These are phyloP conservation scores for Saccharomycopsis sp. DNA, from an alignment of 805 yeast genomes.

Conservation along the genomic window DNA sequence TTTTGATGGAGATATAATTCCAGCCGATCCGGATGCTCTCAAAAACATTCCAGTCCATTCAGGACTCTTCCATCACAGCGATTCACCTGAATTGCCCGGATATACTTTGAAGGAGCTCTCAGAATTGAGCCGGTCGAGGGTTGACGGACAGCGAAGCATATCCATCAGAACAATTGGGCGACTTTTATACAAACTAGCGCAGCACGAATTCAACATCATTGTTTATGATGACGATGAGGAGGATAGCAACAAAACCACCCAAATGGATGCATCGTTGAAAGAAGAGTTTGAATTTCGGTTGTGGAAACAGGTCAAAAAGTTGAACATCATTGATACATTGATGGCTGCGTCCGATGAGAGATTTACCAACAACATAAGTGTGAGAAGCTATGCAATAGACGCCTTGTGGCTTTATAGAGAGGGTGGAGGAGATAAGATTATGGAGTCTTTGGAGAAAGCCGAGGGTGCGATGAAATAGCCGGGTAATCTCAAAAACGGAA, in stretches of 20 bases:
- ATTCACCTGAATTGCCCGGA: slow-evolving; percentile 84
- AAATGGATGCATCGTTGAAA: slow-evolving; percentile 32
- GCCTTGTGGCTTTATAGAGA: slow-evolving; percentile 85
- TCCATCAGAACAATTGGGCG: slow-evolving; percentile 87
- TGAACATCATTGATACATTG: slow-evolving; percentile 58
- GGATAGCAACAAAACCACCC: slow-evolving; percentile 31
- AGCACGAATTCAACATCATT: slow-evolving; percentile 47
- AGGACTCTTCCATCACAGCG: slow-evolving; percentile 91
- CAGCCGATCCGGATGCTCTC: slow-evolving; percentile 42
- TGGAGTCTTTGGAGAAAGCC: neutral
- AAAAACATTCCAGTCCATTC: slow-evolving; percentile 42
- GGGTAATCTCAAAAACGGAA: neutral
- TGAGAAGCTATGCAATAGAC: slow-evolving; percentile 77
- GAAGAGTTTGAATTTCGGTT: slow-evolving; percentile 44
- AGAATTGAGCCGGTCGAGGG: slow-evolving; percentile 69
- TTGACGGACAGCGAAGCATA: slow-evolving; percentile 79
- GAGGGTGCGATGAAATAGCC: neutral
- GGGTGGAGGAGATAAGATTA: slow-evolving; percentile 23
- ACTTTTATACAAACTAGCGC: slow-evolving; percentile 72
- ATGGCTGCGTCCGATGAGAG: slow-evolving; percentile 63
- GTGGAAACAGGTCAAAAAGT: slow-evolving; percentile 65
- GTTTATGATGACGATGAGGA: slow-evolving; percentile 39
- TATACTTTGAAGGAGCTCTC: slow-evolving; percentile 81
- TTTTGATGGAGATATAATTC: slow-evolving; percentile 71
- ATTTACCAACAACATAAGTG: slow-evolving; percentile 59